These are phyloP conservation scores for Volvox carteri DNA, from an alignment of 163 green algal genomes.

Conservation along the genomic window DNA sequence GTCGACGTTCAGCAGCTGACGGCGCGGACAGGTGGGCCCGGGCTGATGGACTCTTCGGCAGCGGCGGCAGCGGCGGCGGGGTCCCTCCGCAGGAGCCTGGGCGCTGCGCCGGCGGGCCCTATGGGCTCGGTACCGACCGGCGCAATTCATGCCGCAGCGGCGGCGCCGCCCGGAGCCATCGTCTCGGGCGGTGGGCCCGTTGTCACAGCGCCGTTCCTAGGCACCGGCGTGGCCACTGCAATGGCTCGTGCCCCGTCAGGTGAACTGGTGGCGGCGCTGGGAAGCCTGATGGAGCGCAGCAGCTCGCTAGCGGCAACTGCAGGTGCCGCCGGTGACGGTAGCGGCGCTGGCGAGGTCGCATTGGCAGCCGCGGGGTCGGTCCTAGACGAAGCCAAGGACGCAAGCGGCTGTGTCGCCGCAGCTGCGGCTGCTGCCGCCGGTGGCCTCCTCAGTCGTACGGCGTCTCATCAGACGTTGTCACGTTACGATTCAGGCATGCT, in stretches of 20 bases:
- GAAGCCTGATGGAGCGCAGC: slow-evolving; percentile 4
- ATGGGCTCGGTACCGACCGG: not conserved
- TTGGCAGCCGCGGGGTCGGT: slow-evolving; percentile 2
- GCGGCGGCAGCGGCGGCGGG: too few species aligned
- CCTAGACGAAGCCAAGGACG: not conserved
- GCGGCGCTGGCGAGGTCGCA: not conserved
- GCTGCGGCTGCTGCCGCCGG: not conserved
- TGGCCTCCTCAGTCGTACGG: slow-evolving; percentile 10
- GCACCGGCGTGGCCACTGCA: not conserved
- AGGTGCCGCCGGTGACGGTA: not conserved
- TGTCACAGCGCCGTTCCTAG: not conserved
- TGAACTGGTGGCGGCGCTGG: slow-evolving; percentile 18
- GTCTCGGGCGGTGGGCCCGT: not conserved
- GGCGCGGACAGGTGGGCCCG: not conserved
- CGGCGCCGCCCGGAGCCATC: too few species aligned
- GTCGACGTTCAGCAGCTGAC: not conserved
- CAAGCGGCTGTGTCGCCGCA: not conserved
- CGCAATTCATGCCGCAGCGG: not conserved
- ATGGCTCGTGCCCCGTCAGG: slow-evolving; percentile 9
- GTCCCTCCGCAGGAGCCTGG: not conserved
- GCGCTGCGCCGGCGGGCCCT: not conserved
- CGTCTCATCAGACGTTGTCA: slow-evolving; percentile 15
- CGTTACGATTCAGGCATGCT: slow-evolving; percentile 37
- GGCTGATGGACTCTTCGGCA: not conserved
- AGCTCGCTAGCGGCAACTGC: not conserved